phyloP scores from a whole-genome alignment of 805 yeast species.

The Candida ulmi region DNA sequence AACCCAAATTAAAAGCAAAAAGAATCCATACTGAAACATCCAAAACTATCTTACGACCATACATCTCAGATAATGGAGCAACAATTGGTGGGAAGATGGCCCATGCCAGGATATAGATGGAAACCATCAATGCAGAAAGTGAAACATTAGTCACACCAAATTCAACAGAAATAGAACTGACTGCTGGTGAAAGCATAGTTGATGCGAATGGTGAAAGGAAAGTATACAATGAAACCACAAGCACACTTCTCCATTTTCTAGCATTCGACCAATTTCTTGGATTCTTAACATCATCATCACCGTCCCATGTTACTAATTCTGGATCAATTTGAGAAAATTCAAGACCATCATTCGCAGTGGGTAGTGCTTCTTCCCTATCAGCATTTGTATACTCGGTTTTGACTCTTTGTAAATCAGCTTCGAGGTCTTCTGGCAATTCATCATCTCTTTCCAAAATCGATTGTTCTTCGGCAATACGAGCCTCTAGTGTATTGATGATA shows the following conservation, averaged over 20 bases:
- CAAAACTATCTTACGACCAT: constrained; percentile 50
- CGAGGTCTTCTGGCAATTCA: neutral
- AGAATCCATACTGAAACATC: constrained; percentile 44
- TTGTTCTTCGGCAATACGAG: constrained; percentile 19
- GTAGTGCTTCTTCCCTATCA: constrained; percentile 22
- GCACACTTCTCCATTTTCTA: constrained; percentile 38
- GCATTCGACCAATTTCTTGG: constrained; percentile 57
- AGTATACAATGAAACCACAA: constrained; percentile 48
- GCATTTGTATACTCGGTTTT: constrained; percentile 10
- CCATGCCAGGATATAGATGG: constrained; percentile 60
- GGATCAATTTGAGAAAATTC: constrained; percentile 55
- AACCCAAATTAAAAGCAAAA: constrained; percentile 47
- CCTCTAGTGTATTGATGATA: constrained; percentile 31
- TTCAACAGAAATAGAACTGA: constrained; percentile 38
- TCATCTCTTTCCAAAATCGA: constrained; percentile 3
- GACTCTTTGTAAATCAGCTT: constrained; percentile 2
- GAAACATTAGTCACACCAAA: constrained; percentile 37
- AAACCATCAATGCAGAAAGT: constrained; percentile 42
- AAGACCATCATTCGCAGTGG: constrained; percentile 38
- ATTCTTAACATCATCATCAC: constrained; percentile 50
- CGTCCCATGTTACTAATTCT: constrained; percentile 64
- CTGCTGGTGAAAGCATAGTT: constrained; percentile 58
- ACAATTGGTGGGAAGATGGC: constrained; percentile 55
- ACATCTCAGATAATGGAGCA: constrained; percentile 58
- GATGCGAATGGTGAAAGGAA: constrained; percentile 59